Conservation (phyloP, 768 basidiomycete species). For the Boletus bicolor region DNA sequence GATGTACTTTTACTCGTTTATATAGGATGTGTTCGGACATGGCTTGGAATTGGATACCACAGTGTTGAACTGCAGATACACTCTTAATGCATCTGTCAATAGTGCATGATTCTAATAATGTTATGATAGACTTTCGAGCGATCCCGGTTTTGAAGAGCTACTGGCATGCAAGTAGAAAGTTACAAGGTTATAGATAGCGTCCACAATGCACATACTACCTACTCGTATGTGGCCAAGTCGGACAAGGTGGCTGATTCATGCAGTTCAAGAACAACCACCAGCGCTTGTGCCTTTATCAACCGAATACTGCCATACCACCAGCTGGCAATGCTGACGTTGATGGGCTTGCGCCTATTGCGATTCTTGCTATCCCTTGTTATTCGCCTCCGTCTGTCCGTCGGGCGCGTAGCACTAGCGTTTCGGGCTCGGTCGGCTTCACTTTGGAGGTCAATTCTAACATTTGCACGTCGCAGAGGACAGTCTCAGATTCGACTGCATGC, state of each 20-base stretch:
- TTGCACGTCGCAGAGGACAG: not conserved
- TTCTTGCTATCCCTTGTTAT: conserved; percentile 7
- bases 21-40: not conserved
- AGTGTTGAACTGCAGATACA: not conserved
- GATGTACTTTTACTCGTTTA: not conserved
- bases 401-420: conserved; percentile 1
- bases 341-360: not conserved
- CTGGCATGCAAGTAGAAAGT: too few relatives aligned
- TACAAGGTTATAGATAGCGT: too few relatives aligned
- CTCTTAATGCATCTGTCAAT: not conserved
- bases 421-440: not conserved
- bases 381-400: not conserved
- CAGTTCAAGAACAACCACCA: not conserved
- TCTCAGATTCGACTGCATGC: not conserved
- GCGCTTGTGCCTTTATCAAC: not conserved
- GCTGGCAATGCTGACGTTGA: not conserved
- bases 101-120: not conserved
- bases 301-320: not conserved
- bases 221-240: too few relatives aligned
- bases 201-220: too few relatives aligned
- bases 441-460: conserved; percentile 2
- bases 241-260: not conserved
- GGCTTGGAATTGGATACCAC: not conserved
- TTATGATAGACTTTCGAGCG: not conserved
- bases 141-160: too few relatives aligned